Evolutionary conservation across 331 rosid species (phyloP).

Genomic region (Phaseolus coccineus): DNA sequence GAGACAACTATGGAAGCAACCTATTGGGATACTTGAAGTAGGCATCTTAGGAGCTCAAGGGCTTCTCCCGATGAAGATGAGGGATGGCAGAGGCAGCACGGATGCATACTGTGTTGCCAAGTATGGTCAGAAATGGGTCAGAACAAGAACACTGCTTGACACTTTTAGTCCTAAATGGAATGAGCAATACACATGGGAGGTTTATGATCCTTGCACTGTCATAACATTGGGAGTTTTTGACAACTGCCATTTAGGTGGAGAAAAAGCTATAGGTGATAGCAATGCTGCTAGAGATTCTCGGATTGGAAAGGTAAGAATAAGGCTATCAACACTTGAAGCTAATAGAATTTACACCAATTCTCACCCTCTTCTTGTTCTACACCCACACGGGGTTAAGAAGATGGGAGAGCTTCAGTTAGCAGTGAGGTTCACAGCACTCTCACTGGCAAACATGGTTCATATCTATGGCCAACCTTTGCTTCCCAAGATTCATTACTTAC

Average conservation of each 20-base stretch:
- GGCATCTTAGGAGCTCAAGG: conserved; percentile 84
- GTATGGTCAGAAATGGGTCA: conserved; percentile 89
- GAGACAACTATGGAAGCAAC: conserved; percentile 87
- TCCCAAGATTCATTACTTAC: conserved; percentile 89
- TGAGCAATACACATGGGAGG: conserved; percentile 62
- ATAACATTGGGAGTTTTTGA: conserved; percentile 81
- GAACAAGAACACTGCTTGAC: conserved; percentile 80
- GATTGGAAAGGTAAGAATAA: conserved; percentile 82
- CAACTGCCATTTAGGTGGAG: conserved; percentile 79
- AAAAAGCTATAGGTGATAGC: conserved; percentile 46
- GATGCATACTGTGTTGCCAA: conserved; percentile 85
- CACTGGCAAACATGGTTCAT: conserved; percentile 68
- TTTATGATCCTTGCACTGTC: conserved; percentile 89
- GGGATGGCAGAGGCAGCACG: conserved; percentile 75
- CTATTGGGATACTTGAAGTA: conserved; percentile 81
- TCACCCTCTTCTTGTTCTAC: conserved; percentile 78
- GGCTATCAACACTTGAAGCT: conserved; percentile 83
- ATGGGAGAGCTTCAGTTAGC: conserved; percentile 91
- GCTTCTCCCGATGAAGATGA: conserved; percentile 91
- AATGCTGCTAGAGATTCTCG: conserved; percentile 59
- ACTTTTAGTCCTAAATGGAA: conserved; percentile 86
- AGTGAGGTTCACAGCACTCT: conserved; percentile 76
- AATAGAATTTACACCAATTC: conserved; percentile 67
- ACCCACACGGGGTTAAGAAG: conserved; percentile 84
- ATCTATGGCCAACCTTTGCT: conserved; percentile 79